These are phyloP conservation scores for Saccharomycopsis hybrid DNA, from an alignment of 1,139 yeast genomes.

Conservation along the genomic window DNA sequence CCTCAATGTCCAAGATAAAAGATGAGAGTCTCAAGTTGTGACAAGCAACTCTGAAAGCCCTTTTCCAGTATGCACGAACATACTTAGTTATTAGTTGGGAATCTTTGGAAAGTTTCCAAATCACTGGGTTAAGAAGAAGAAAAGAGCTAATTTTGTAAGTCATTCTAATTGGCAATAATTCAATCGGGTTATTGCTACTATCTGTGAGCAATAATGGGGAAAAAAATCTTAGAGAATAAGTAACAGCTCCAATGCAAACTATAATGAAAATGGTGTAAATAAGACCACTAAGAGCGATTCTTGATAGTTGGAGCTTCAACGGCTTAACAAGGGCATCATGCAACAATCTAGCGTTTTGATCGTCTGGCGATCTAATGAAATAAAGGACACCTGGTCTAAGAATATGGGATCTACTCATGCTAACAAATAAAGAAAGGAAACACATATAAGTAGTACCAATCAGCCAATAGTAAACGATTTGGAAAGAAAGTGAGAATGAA, in stretches of 20 bases:
- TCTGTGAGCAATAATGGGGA: conserved; percentile 26
- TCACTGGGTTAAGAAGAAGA: conserved; percentile 7
- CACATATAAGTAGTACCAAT: conserved; percentile 85
- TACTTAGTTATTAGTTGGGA: conserved; percentile 29
- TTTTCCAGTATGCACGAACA: conserved; percentile 52
- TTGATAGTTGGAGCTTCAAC: conserved; percentile 59
- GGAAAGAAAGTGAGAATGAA: not conserved
- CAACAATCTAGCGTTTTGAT: conserved; percentile 81
- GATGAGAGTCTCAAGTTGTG: conserved; percentile 65
- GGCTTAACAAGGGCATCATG: conserved; percentile 84
- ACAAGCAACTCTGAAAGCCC: conserved; percentile 52
- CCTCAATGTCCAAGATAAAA: conserved; percentile 63
- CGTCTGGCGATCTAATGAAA: conserved; percentile 91
- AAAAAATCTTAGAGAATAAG: conserved; percentile 45
- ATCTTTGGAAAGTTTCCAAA: conserved; percentile 22
- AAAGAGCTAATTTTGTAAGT: conserved; percentile 23
- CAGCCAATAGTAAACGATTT: conserved; percentile 51
- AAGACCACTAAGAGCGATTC: conserved; percentile 68
- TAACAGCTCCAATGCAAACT: conserved; percentile 66
- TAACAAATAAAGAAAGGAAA: conserved; percentile 76
- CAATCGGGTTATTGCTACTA: conserved; percentile 22
- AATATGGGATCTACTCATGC: conserved; percentile 67
- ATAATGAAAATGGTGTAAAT: conserved; percentile 72
- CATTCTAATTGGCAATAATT: conserved; percentile 26
- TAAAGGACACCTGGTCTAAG: conserved; percentile 85